phyloP scores from a whole-genome alignment of 1,284 basidiomycete species.

The Pyrrhoderma lamaoense region DNA sequence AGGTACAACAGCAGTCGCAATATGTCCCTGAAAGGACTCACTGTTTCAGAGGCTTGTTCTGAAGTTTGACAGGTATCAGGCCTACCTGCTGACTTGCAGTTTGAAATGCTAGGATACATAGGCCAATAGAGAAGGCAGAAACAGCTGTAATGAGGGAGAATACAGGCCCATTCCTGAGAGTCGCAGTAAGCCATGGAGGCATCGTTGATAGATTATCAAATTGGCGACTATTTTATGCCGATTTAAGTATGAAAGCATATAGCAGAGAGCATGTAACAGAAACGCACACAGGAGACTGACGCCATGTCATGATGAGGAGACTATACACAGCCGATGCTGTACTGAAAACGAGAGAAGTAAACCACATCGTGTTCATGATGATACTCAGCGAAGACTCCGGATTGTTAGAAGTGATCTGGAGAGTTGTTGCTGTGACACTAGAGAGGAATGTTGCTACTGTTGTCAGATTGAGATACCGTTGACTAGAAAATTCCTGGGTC shows the following conservation, averaged over 20 bases:
- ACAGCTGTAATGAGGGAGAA: not conserved
- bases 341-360: slow-evolving; percentile 10
- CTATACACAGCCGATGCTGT: slow-evolving; percentile 10
- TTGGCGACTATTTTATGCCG: not conserved
- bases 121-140: not conserved
- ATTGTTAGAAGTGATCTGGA: slow-evolving; percentile 2
- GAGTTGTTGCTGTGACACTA: slow-evolving; percentile 9
- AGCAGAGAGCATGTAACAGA: not conserved
- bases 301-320: slow-evolving; percentile 11
- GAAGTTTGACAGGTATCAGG: too few species aligned
- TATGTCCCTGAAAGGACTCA: not conserved
- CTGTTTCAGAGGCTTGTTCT: too few species aligned
- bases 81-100: not conserved
- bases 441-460: slow-evolving; percentile 11
- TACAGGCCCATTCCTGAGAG: not conserved
- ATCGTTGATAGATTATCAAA: not conserved
- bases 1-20: not conserved
- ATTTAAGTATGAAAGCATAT: not conserved
- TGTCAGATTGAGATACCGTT: slow-evolving; percentile 2
- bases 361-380: slow-evolving; percentile 3
- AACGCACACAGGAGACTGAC: slow-evolving; percentile 6
- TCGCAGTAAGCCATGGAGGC: not conserved
- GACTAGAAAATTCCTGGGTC: not conserved
- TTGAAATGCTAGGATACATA: slow-evolving; percentile 5
- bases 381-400: not conserved